Base-by-base conservation (phyloP, 139 green algal species). In the Coccomyxa sp. region DNA sequence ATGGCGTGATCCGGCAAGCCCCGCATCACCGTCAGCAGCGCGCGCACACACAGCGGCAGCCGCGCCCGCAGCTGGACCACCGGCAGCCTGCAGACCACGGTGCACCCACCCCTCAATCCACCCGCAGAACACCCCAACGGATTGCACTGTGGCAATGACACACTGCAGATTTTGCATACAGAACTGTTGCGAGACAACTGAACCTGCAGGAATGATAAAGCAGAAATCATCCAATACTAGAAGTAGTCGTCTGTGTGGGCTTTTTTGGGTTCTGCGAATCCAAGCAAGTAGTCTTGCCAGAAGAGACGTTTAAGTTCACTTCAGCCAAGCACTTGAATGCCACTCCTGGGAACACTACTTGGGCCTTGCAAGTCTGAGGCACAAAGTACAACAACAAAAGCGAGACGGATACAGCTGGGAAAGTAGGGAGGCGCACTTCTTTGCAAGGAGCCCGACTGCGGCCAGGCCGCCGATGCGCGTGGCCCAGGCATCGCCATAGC, bases 401-500 rank as follows among this genome's bases (percentile, higher is more conserved):
- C 23, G 67, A 76, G 67, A 76, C 23, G 9, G 7, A 76, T 9
- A n/a, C 67, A 76, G 67, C 67, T 76, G 67, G 67, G 25, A 76
- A 76, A 4, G 67, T 30, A 76, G 67, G 38, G 38, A 51, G 38
- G 17, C 28, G 76, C 23, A 78, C 82, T 86, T 87, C 30, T 82
- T 23, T 21, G 90, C 59, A 57, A 95, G 80, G 79, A 92, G 66
- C 27, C 86, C 76, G 4, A 98, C 79, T n/a, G 92, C 94, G 15
- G 89, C 86, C 13, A 94, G 88, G 25, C 95, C 96, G 25, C 95
- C 95, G 13, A 98, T 85, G 28, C 93, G 90, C 12, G 86, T 84
- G 12, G 93, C 81, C 96, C 95, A 99, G 13, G 85, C 86, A 76
- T 94, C 92, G 17, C 93, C 92, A 79, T 95, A 97, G 89, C 96